Base-by-base conservation (phyloP, 495 filamentous ascomycete species). In the Penicillium pulvis region DNA sequence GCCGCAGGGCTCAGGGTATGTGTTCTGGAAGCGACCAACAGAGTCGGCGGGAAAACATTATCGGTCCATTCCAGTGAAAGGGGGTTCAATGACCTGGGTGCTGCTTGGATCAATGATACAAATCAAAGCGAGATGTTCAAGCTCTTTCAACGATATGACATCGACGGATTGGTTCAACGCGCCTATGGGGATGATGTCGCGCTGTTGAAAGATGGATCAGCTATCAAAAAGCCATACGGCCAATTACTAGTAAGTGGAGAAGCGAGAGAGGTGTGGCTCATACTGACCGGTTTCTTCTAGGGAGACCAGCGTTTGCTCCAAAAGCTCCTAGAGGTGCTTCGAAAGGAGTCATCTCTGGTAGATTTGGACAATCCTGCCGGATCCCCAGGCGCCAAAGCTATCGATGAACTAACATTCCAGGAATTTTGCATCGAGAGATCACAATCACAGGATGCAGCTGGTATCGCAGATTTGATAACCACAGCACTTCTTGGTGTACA, bases 51-150 rank as follows among this genome's bases (percentile, higher is more conserved):
- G 2, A 81, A 80, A 60, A 79, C 74, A 0, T 68, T 66, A 28
- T 64, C 69, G 1, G n/a, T 60, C 2, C 53, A 63, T 12, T 53
- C 57, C 3, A 52, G 57, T 6, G 69, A 68, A 31, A 59, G 57
- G 23, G 75, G 73, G 23, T 39, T 68, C 23, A 71, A 69, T 24
- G 80, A 82, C 42, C 48, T 83, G 11, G 79, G 79, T 0, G 81
- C 76, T 0, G 72, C 79, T 2, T 83, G 81, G 81, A 74, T 80
- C 53, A 83, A 82, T 58, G 70, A 81, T 53, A 75, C 71, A 6
- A 79, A 64, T 33, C 81, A 84, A 53, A 63, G 60, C 16, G 64
- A 73, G 36, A 75, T 81, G 47, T 74, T 54, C 53, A 61, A 53
- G 2, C 60, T 81, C 2, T 66, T 67, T 11, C 57, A 71, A 53